Base-by-base conservation (phyloP, 1,139 yeast genomes). In the Kluyveromyces sp. region DNA sequence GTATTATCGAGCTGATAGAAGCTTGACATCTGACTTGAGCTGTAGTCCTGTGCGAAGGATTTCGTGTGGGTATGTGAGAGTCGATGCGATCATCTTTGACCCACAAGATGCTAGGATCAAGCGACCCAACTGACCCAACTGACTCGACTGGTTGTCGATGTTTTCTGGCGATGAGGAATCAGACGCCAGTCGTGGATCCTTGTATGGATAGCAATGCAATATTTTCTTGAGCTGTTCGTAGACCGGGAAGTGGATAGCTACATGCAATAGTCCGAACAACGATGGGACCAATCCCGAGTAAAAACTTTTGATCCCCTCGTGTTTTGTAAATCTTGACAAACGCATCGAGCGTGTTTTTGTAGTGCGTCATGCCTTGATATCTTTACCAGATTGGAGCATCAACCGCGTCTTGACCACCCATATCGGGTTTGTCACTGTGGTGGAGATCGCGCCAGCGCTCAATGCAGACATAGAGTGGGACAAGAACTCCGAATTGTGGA, bases 211-310 rank as follows among this genome's bases (percentile, higher is more conserved):
- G 34, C 71, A 61, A 34, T 60, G 51, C 25, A 88, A 71, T 27
- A 71, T 28, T 37, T 63, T 64, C 61, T 92, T 92, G 53, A 92
- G 69, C 55, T 78, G 73, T 61, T 92, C 98, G 63, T 92, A 92
- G n/a, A 89, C 80, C 25, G 98, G 98, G 73, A 92, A 92, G 67
- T 92, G 98, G 45, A 92, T 85, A 0, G 97, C 98, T 37, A 92
- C 98, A 65, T 92, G 98, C 35, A 86, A 72, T 38, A 92, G 72
- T 0, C 98, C 98, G 57, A 92, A 79, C 49, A 90, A 71, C 0
- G 97, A 90, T 1, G 98, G 97, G 6, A 88, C 77, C 37, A 92
- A 71, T 1, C 98, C 98, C 41, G 94, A 78, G 65, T 92, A 92
- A 57, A 92, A 88, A n/a, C 89, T 90, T 41, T 71, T 62, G 1